Evolutionary conservation across 192 early-diverging fungal genomes (phyloP).

Genomic region (Coemansia sp.): DNA sequence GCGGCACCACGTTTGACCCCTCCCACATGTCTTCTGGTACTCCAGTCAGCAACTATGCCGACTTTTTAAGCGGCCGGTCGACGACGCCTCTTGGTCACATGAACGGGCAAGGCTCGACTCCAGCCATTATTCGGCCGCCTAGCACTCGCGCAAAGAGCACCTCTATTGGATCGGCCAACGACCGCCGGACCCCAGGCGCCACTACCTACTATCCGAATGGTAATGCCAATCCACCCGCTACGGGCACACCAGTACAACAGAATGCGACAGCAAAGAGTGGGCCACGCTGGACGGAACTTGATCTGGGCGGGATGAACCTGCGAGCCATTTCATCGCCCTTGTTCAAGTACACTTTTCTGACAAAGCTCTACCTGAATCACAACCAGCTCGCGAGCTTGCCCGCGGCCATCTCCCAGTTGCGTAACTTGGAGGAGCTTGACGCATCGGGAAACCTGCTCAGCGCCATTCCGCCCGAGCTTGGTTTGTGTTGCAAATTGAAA

Average conservation of each 20-base stretch:
- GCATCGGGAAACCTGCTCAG: conserved; percentile 87
- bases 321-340: conserved; percentile 73
- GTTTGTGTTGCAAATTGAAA: conserved; percentile 74
- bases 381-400: conserved; percentile 85
- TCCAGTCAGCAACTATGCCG: conserved; percentile 52
- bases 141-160: conserved; percentile 51
- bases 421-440: conserved; percentile 74
- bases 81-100: conserved; percentile 48
- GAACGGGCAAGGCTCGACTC: conserved; percentile 41
- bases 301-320: conserved; percentile 95
- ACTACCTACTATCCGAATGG: conserved; percentile 18
- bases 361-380: conserved; percentile 93
- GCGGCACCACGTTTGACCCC: conserved; percentile 19
- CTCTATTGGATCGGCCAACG: conserved; percentile 42
- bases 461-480: conserved; percentile 83
- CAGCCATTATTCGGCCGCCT: conserved; percentile 44
- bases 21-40: conserved; percentile 41
- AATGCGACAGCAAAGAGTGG: conserved; percentile 16
- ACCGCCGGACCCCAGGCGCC: conserved; percentile 39
- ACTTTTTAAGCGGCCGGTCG: conserved; percentile 47
- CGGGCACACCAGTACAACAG: conserved; percentile 27
- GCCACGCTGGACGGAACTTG: conserved; percentile 79
- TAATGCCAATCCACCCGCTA: conserved; percentile 9
- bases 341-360: conserved; percentile 86
- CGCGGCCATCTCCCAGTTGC: conserved; percentile 66